These are phyloP conservation scores for Arthroderma sp. DNA, from an alignment of 2,329 filamentous ascomycete genomes.

Conservation along the genomic window DNA sequence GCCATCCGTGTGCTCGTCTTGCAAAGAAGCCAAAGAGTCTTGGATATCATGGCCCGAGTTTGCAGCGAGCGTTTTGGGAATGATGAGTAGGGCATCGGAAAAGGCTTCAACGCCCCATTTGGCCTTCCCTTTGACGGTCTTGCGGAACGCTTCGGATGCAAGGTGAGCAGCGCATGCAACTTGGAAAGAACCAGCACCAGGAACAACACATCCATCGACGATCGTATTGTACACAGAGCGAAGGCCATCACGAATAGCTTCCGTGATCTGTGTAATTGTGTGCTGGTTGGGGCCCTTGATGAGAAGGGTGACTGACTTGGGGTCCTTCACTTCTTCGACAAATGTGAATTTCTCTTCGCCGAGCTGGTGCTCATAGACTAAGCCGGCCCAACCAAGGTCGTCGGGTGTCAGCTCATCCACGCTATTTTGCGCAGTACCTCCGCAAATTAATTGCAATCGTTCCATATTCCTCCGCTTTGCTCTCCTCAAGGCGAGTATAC, in stretches of 20 bases:
- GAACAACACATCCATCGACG: conserved; percentile 91
- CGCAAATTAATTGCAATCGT: conserved; percentile 85
- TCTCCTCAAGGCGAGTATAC: conserved; percentile 82
- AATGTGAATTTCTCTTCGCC: conserved; percentile 99
- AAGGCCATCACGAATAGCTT: conserved; percentile 87
- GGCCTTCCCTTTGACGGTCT: conserved; percentile 92
- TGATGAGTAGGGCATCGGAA: conserved; percentile 83
- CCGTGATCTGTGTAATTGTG: conserved; percentile 92
- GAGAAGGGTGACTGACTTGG: conserved; percentile 91
- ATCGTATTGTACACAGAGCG: conserved; percentile 99
- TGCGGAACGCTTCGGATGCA: conserved; percentile 71
- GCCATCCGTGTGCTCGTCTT: conserved; percentile 75
- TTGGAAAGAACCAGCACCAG: conserved; percentile 90
- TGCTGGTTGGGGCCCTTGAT: conserved; percentile 97
- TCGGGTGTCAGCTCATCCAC: conserved; percentile 85
- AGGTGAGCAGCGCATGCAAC: conserved; percentile 81
- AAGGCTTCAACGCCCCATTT: conserved; percentile 94
- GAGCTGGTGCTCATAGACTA: conserved; percentile 92
- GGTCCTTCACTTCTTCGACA: conserved; percentile 94
- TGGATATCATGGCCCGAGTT: conserved; percentile 96
- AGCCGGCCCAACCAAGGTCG: conserved; percentile 85
- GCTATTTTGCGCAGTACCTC: conserved; percentile 84
- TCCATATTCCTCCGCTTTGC: conserved; percentile 99
- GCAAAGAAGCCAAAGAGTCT: conserved; percentile 73
- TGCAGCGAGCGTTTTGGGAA: conserved; percentile 92